phyloP scores from a whole-genome alignment of 495 filamentous ascomycete species.

The Penicillium fimorum region DNA sequence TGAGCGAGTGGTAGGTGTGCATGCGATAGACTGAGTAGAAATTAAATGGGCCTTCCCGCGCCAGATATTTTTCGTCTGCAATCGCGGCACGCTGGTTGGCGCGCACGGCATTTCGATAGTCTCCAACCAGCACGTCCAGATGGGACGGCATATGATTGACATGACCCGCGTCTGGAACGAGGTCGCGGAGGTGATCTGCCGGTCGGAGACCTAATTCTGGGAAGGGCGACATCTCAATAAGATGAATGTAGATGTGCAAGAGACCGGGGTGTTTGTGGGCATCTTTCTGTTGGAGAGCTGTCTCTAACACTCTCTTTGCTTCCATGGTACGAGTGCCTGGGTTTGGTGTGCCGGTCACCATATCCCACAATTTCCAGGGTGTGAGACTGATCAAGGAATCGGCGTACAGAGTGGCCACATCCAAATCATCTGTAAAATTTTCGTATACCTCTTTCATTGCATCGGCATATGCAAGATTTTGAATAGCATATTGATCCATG shows the following conservation, averaged over 20 bases:
- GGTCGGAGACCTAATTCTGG: constrained; percentile 54
- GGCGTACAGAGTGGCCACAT: constrained; percentile 58
- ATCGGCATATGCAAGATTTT: constrained; percentile 55
- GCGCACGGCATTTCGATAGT: constrained; percentile 57
- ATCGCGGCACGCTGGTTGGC: constrained; percentile 56
- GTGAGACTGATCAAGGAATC: constrained; percentile 65
- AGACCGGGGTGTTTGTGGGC: constrained; percentile 55
- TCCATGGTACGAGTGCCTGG: constrained; percentile 56
- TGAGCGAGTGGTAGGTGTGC: constrained; percentile 62
- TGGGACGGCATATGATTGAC: constrained; percentile 67
- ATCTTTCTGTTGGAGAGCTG: constrained; percentile 36
- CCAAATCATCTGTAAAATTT: constrained; percentile 52
- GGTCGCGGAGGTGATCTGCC: constrained; percentile 56
- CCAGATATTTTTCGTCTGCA: constrained; percentile 58
- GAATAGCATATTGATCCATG: constrained; percentile 40
- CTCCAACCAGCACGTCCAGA: constrained; percentile 61
- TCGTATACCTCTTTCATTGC: constrained; percentile 58
- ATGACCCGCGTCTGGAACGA: constrained; percentile 63
- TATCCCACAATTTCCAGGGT: constrained; percentile 64
- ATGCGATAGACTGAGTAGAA: constrained; percentile 66
- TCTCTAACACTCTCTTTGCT: constrained; percentile 55
- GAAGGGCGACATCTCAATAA: constrained; percentile 64
- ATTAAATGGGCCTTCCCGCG: constrained; percentile 47
- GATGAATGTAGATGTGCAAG: constrained; percentile 65
- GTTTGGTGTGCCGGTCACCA: constrained; percentile 56